Conservation (phyloP, 352 stramenopile species). For the Vaucheria bursata region DNA sequence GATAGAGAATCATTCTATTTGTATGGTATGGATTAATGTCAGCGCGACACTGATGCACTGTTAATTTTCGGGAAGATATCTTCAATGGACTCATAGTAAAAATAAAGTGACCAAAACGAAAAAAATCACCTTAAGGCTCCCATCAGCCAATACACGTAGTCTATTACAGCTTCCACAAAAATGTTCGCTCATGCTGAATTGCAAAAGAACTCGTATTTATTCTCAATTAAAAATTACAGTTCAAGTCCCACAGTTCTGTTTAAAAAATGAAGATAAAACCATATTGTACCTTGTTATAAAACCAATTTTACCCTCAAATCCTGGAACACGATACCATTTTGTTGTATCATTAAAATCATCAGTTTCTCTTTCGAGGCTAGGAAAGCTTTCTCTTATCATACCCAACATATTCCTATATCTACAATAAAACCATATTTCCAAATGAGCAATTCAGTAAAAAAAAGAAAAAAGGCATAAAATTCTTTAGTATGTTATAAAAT, state of each 20-base stretch:
- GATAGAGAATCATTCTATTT: no score
- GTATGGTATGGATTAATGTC: no score
- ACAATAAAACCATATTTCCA: no score
- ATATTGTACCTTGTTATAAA: not conserved
- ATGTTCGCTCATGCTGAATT: constrained; percentile 80
- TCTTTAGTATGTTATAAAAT: no score
- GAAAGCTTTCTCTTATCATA: constrained; percentile 46
- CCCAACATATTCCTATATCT: constrained; percentile 29
- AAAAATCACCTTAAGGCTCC: constrained; percentile 62
- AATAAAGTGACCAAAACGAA: no score
- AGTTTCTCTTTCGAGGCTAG: constrained; percentile 47
- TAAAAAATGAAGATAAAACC: no score
- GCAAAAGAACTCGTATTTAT: no score
- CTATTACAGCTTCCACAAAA: constrained; percentile 96
- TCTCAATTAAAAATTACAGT: not conserved
- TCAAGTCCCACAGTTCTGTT: not conserved
- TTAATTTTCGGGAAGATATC: no score
- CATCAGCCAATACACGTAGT: constrained; percentile 88
- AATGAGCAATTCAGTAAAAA: not conserved
- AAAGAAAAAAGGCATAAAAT: not conserved
- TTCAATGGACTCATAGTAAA: no score
- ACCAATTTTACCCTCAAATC: constrained; percentile 16
- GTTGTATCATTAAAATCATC: constrained; percentile 84
- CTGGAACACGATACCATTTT: constrained; percentile 71
- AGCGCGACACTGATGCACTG: no score